Percentiles rank a stretch among this genome's conserved stretches.
phyloP scores from a whole-genome alignment of 129 eudicot species.

The Centella asiatica region DNA sequence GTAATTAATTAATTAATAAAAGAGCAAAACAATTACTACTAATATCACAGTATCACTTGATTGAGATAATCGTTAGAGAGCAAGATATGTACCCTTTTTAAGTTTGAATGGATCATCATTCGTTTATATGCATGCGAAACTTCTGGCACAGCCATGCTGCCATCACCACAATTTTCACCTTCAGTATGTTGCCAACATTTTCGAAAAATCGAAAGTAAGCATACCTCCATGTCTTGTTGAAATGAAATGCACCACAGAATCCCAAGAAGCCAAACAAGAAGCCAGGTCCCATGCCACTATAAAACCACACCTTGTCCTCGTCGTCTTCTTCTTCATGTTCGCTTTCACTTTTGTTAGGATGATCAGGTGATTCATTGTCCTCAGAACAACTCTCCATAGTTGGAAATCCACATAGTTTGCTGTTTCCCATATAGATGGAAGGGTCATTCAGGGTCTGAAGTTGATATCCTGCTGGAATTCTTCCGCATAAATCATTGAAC shows the following conservation, averaged over 20 bases:
- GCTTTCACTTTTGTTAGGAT: neutral
- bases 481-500: neutral
- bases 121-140: neutral
- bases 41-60: too few species aligned
- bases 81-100: too few species aligned
- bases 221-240: neutral
- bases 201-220: neutral
- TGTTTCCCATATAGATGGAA: neutral
- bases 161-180: neutral
- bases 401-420: neutral
- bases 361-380: neutral
- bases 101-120: too few species aligned
- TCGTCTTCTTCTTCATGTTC: neutral
- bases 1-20: too few species aligned
- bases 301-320: neutral
- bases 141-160: neutral
- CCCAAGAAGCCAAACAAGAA: neutral
- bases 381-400: neutral
- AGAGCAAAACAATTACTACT: too few species aligned
- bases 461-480: constrained; percentile 1
- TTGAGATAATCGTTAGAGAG: too few species aligned
- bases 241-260: neutral
- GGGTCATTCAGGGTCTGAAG: neutral
- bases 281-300: constrained; percentile 1
- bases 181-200: neutral